phyloP scores from a whole-genome alignment of 441 rosid genomes.

The Gossypium davidsonii region DNA sequence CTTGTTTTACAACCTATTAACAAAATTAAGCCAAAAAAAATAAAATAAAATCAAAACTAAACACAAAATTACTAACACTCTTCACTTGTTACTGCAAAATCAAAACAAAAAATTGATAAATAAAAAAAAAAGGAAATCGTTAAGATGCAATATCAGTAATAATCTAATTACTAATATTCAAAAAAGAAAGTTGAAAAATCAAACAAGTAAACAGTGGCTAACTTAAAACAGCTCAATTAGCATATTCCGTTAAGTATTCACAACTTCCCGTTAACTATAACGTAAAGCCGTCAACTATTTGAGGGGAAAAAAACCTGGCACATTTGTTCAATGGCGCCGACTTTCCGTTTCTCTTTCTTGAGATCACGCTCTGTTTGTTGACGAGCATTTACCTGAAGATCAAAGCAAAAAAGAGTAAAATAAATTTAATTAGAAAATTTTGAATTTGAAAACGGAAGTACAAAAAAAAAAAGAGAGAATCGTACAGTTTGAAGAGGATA shows the following conservation, averaged over 20 bases:
- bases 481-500: conserved; percentile 92
- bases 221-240: not conserved
- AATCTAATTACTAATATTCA: not conserved
- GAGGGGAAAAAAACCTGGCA: conserved; percentile 45
- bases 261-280: not conserved
- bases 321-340: conserved; percentile 64
- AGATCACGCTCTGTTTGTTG: conserved; percentile 89
- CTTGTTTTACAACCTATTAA: conserved; percentile 71
- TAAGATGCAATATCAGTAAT: not conserved
- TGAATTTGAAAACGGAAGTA: not conserved
- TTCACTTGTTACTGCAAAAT: not conserved
- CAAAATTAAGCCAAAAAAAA: not conserved
- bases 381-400: conserved; percentile 69
- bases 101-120: not conserved
- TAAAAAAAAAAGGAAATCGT: not conserved
- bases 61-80: not conserved
- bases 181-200: not conserved
- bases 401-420: conserved; percentile 1
- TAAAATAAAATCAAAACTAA: not conserved
- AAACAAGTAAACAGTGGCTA: not conserved
- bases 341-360: conserved; percentile 66
- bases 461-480: not conserved
- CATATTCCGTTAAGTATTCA: conserved; percentile 7
- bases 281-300: not conserved
- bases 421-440: not conserved